phyloP scores from a whole-genome alignment of 495 filamentous ascomycete species.

The Daldinia grandis region DNA sequence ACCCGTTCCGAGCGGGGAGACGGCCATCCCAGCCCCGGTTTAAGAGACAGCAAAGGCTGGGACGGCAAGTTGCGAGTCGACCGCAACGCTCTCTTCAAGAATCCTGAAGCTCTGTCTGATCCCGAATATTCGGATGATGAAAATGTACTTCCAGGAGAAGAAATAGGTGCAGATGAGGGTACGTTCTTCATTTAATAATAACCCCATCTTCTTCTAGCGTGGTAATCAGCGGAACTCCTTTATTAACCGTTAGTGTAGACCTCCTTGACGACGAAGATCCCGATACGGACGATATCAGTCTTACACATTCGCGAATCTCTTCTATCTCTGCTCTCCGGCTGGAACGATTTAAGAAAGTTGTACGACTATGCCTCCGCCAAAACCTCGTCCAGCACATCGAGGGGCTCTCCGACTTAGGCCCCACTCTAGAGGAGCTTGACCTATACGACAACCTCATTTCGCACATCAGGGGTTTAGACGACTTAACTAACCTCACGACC shows the following conservation, averaged over 20 bases:
- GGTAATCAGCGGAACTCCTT: conserved; percentile 7
- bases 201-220: neutral
- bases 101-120: conserved; percentile 81
- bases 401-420: conserved; percentile 68
- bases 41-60: conserved; percentile 80
- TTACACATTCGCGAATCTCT: conserved; percentile 82
- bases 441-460: conserved; percentile 98
- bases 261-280: conserved; percentile 62
- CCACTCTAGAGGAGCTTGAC: conserved; percentile 81
- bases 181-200: conserved; percentile 43
- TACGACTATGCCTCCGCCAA: conserved; percentile 90
- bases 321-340: conserved; percentile 81
- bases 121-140: conserved; percentile 84
- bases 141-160: conserved; percentile 76
- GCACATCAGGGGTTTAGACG: conserved; percentile 84
- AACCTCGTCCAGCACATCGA: conserved; percentile 86
- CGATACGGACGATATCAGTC: conserved; percentile 81
- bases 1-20: conserved; percentile 51
- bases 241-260: conserved; percentile 50
- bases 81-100: conserved; percentile 67
- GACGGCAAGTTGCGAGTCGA: conserved; percentile 87
- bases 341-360: conserved; percentile 80
- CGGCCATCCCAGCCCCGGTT: conserved; percentile 52
- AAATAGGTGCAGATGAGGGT: conserved; percentile 86
- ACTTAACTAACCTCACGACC: conserved; percentile 73